Base-by-base conservation (phyloP, 768 basidiomycete species). In the Lactarius pseudohatsudake region DNA sequence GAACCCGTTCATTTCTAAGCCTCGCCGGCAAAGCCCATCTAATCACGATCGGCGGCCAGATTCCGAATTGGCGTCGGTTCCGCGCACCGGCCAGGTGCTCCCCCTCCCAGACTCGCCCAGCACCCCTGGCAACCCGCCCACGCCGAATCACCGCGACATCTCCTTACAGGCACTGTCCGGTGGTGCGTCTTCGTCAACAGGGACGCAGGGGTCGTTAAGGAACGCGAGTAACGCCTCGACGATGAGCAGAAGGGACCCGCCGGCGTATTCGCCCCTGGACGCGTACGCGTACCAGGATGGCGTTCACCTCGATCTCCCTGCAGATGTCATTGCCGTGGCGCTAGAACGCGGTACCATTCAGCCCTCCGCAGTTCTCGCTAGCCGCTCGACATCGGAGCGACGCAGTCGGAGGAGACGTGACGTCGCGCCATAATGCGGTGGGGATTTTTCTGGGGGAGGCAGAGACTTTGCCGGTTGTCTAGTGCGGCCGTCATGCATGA, bases 261-360 rank as follows among this genome's bases (percentile, higher is more conserved):
- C 93, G 30, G 91, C 90, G 20, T 94, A 94, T 77, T 92, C 92
- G 7, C 92, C 92, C n/a, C 77, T 94, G 72, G 92, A 94, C 73
- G 87, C 91, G n/a, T 90, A 81, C 71, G 83, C 86, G 30, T 92
- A 93, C 72, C 81, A 87, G 60, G 94, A 93, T 50, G 95, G 94
- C 36, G 92, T 96, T n/a, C 91, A 92, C 60, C 88, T 96, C 57
- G 93, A 97, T 77, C 80, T 97, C 40, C 95, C 95, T 30, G 92
- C 94, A 40, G 95, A 97, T 71, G 85, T 96, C 64, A 94, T 97
- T 71, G 85, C 92, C 28, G 92, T 92, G 57, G 93, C 94, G 9
- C 77, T 97, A 71, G 95, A 94, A 77, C 89, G 89, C 9, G 82
- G 80, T 54, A 75, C 84, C 18, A 78, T 91, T 40, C 89, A 91